Conservation (phyloP, 768 basidiomycete species). For the Collybiopsis confluens region DNA sequence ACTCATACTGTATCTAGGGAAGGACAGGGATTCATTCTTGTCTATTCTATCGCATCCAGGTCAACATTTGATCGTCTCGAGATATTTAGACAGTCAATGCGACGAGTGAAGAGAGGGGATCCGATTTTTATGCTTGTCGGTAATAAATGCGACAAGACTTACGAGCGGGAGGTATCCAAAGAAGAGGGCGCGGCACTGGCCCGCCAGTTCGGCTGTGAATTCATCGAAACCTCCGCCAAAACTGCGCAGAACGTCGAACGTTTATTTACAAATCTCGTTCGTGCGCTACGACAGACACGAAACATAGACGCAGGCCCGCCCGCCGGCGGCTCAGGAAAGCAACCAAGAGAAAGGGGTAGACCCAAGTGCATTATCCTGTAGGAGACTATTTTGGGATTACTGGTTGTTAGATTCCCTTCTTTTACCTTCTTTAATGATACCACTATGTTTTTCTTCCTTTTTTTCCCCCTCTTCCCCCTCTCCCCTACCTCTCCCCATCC, state of each 20-base stretch:
- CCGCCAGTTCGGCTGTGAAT: constrained; percentile 82
- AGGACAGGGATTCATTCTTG: constrained; percentile 96
- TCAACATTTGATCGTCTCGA: constrained; percentile 88
- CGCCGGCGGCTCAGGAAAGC: constrained; percentile 36
- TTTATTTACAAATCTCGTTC: constrained; percentile 85
- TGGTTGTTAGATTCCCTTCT: constrained; percentile 66
- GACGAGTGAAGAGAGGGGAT: constrained; percentile 79
- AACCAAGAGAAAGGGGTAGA: constrained; percentile 31
- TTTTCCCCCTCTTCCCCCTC: constrained; percentile 27
- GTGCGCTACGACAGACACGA: constrained; percentile 71
- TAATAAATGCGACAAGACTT: constrained; percentile 93
- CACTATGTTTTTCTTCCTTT: constrained; percentile 41
- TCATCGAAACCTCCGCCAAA: constrained; percentile 96
- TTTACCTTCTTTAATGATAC: constrained; percentile 85
- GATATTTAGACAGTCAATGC: constrained; percentile 85
- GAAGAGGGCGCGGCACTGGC: constrained; percentile 87
- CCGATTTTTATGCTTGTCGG: constrained; percentile 93
- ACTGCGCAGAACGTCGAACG: constrained; percentile 89
- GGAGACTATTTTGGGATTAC: constrained; percentile 59
- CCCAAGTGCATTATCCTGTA: constrained; percentile 79
- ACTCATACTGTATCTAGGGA: constrained; percentile 47
- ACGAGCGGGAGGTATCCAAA: constrained; percentile 84
- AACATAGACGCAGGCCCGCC: constrained; percentile 45
- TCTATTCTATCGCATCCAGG: constrained; percentile 95
- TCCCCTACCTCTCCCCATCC: too few species aligned